Evolutionary conservation across 495 filamentous ascomycete species (phyloP).

Genomic region (Talaromyces ruber): DNA sequence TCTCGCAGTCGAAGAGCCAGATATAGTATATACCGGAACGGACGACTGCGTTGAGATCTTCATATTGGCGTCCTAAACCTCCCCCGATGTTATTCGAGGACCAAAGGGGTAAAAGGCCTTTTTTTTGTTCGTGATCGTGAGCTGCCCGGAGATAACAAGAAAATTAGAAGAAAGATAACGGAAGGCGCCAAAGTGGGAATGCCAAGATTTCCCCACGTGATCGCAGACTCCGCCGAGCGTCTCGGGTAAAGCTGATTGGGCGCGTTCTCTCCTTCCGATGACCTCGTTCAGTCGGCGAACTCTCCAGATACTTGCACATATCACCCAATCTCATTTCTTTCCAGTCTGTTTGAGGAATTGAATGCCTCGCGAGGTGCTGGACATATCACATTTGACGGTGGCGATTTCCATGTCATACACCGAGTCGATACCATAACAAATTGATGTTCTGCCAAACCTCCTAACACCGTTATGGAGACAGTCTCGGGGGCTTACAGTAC

Average conservation of each 20-base stretch:
- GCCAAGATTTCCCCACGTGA: conserved; percentile 17
- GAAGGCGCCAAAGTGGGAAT: conserved; percentile 30
- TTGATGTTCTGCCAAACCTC: background rate
- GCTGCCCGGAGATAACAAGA: conserved; percentile 10
- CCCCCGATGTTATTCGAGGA: background rate
- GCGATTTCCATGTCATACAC: background rate
- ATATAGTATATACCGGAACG: conserved; percentile 93
- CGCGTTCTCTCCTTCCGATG: conserved; percentile 13
- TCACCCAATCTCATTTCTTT: background rate
- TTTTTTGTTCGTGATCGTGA: background rate
- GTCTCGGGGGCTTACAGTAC: background rate
- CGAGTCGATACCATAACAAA: background rate
- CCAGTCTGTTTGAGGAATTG: background rate
- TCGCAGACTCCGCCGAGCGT: conserved; percentile 5
- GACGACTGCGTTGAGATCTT: conserved; percentile 81
- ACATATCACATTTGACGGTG: background rate
- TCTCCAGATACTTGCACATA: background rate
- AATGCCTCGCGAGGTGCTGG: background rate
- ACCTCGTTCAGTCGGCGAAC: background rate
- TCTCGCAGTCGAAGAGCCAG: conserved; percentile 81
- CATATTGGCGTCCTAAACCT: conserved; percentile 42
- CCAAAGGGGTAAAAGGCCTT: background rate
- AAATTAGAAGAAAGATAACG: conserved; percentile 46
- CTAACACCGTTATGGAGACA: background rate
- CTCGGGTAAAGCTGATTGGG: conserved; percentile 8